Percentiles rank a stretch among this genome's conserved stretches.
Evolutionary conservation across 257 asterid species (phyloP).

Genomic region (Nicotiana knightiana): DNA sequence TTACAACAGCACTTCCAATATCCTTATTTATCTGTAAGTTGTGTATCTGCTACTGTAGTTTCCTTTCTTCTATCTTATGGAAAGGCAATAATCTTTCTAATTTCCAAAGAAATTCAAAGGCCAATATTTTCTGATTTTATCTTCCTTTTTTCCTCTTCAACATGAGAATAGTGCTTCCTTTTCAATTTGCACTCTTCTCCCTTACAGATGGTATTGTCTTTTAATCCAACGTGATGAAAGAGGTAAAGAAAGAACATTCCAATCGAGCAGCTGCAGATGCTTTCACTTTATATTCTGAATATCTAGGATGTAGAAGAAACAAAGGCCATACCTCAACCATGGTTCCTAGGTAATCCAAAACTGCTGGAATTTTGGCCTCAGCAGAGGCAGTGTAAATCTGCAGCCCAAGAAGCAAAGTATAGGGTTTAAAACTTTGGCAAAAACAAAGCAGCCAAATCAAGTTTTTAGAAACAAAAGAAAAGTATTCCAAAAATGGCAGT

Average conservation of each 20-base stretch:
- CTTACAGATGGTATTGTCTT: background rate
- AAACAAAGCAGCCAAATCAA: constrained; percentile 1
- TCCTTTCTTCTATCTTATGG: background rate
- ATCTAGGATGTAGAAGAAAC: constrained; percentile 3
- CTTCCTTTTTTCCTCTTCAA: background rate
- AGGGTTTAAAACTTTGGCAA: constrained; percentile 11
- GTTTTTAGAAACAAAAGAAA: background rate
- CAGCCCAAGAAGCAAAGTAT: constrained; percentile 10
- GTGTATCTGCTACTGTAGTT: background rate
- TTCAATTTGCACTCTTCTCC: background rate
- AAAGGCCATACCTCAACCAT: constrained; percentile 57
- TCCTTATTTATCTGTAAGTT: background rate
- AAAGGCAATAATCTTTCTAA: background rate
- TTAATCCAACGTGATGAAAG: background rate
- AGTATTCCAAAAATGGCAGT: background rate
- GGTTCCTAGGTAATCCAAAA: constrained; percentile 86
- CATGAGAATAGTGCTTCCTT: background rate
- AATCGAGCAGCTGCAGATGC: background rate
- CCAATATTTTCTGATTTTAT: background rate
- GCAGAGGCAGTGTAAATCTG: constrained; percentile 81
- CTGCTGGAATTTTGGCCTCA: constrained; percentile 88
- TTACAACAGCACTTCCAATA: background rate
- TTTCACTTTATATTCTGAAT: background rate
- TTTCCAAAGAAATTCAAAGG: background rate
- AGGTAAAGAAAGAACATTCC: background rate